Evolutionary conservation across 108 stramenopile genomes (phyloP).

Genomic region (Mayamaea pseudoterrestris): DNA sequence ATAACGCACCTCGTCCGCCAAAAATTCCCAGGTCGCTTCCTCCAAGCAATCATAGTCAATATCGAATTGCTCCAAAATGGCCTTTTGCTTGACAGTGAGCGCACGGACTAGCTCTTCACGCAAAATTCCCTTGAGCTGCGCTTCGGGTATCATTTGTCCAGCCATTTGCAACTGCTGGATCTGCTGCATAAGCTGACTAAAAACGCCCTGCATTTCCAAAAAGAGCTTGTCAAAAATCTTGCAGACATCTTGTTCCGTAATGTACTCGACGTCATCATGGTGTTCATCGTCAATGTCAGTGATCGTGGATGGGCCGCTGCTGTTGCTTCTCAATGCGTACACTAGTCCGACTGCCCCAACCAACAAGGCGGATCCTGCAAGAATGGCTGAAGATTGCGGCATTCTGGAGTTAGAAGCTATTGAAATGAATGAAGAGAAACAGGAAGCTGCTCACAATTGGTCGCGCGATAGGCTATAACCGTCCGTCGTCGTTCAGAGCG

Average conservation of each 20-base stretch:
- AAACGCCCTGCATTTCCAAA: conserved; percentile 71
- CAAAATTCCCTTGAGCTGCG: conserved; percentile 57
- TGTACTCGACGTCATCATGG: conserved; percentile 47
- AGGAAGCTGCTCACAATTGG: too few relatives aligned
- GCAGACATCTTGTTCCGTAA: conserved; percentile 57
- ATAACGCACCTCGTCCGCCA: conserved; percentile 35
- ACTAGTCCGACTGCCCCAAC: neutral
- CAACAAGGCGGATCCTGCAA: too few relatives aligned
- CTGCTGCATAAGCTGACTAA: conserved; percentile 68
- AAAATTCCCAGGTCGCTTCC: conserved; percentile 84
- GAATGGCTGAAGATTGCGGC: too few relatives aligned
- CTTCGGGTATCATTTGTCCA: conserved; percentile 72
- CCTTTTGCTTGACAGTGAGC: conserved; percentile 34
- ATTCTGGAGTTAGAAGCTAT: too few relatives aligned
- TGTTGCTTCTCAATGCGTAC: too few relatives aligned
- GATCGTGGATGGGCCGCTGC: neutral
- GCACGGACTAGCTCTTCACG: conserved; percentile 70
- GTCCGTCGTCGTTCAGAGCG: too few relatives aligned
- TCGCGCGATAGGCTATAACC: too few relatives aligned
- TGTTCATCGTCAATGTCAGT: conserved; percentile 12
- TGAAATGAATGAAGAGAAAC: too few relatives aligned
- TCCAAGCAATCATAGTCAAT: conserved; percentile 82
- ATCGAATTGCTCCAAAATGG: conserved; percentile 61
- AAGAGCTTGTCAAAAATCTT: conserved; percentile 77
- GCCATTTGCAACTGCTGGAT: conserved; percentile 80